Conservation (phyloP, 208 protist genomes). For the Acanthamoeba culbertsoni region DNA sequence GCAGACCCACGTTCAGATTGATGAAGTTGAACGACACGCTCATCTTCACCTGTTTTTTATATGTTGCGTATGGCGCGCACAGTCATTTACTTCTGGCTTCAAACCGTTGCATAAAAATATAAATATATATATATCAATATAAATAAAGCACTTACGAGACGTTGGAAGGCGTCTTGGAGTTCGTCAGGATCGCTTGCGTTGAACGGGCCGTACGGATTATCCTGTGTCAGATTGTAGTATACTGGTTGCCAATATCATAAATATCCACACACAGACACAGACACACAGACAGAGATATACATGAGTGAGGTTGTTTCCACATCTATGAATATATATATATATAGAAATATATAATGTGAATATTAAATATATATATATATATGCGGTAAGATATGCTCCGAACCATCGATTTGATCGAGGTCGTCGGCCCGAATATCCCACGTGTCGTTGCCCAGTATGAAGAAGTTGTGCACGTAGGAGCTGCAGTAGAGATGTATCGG, state of each 20-base stretch:
- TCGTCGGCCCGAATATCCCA: constrained; percentile 42
- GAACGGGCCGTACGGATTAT: constrained; percentile 31
- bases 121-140: not conserved
- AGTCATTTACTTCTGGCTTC: too few species aligned
- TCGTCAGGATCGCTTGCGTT: not conserved
- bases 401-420: not conserved
- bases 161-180: constrained; percentile 16
- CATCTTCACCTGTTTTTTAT: constrained; percentile 51
- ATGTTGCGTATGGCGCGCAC: too few species aligned
- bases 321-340: too few species aligned
- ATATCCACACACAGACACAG: not conserved
- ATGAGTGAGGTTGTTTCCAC: too few species aligned
- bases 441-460: not conserved
- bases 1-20: constrained; percentile 22
- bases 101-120: not conserved
- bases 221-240: not conserved
- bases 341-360: too few species aligned
- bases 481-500: not conserved
- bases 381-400: not conserved
- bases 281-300: not conserved
- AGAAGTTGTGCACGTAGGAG: constrained; percentile 2
- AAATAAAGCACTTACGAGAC: not conserved
- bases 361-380: too few species aligned
- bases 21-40: constrained; percentile 27
- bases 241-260: not conserved